These are phyloP conservation scores for Pyricularia grisea DNA, from an alignment of 2,329 filamentous ascomycete genomes.

Conservation along the genomic window DNA sequence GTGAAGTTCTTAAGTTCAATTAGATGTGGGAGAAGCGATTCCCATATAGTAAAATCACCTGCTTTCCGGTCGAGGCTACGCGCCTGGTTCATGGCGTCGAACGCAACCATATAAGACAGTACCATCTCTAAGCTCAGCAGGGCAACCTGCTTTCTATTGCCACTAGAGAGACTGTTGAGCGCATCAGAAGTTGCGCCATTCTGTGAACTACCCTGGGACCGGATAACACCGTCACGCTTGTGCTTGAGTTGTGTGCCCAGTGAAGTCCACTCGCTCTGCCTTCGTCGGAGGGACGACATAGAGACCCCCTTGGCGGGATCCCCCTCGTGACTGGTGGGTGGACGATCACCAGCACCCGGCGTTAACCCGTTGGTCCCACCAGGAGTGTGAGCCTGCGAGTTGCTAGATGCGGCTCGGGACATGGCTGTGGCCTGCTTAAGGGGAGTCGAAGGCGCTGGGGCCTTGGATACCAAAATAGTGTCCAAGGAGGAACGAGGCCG, in stretches of 20 bases:
- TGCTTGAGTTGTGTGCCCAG: constrained; percentile 46
- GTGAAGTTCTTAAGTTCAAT: constrained; percentile 29
- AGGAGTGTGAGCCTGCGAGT: constrained; percentile 42
- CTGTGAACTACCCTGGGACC: constrained; percentile 9
- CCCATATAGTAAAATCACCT: constrained; percentile 31
- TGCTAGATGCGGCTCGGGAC: constrained; percentile 43
- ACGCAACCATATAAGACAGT: constrained; percentile 43
- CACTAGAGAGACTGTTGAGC: constrained; percentile 14
- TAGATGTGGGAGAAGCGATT: constrained; percentile 34
- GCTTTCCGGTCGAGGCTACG: constrained; percentile 33
- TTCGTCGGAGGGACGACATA: constrained; percentile 22
- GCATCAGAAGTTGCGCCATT: constrained; percentile 13
- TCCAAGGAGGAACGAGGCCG: constrained; percentile 27
- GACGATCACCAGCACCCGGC: constrained; percentile 28
- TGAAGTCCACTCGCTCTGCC: constrained; percentile 24
- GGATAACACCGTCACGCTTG: constrained; percentile 36
- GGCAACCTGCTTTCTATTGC: constrained; percentile 29
- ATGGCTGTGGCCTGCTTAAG: constrained; percentile 38
- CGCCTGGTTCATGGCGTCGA: constrained; percentile 37
- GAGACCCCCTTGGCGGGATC: constrained; percentile 17
- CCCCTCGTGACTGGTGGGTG: constrained; percentile 23
- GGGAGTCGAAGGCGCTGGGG: constrained; percentile 37
- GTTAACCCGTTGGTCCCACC: constrained; percentile 33
- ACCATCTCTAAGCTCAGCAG: constrained; percentile 39
- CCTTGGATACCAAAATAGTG: constrained; percentile 18